Evolutionary conservation across 371 early-diverging fungal genomes (phyloP).

Genomic region (Parasitella parasitica): DNA sequence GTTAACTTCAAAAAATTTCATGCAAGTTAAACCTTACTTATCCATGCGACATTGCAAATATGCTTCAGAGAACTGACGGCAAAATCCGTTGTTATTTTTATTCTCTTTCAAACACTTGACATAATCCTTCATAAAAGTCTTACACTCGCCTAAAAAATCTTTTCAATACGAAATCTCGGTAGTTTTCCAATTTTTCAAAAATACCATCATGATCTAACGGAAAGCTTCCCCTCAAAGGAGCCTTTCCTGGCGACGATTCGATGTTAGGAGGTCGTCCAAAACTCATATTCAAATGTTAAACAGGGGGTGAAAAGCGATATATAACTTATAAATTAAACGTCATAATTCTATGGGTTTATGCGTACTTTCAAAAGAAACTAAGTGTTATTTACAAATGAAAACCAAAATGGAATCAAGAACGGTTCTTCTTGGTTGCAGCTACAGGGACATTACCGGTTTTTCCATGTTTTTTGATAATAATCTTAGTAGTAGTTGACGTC

Average conservation of each 20-base stretch:
- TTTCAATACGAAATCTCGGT: not conserved
- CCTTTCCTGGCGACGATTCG: constrained; percentile 59
- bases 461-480: not conserved
- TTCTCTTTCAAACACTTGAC: constrained; percentile 71
- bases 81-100: constrained; percentile 64
- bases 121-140: constrained; percentile 68
- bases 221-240: constrained; percentile 80
- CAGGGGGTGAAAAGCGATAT: not conserved
- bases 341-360: too few species aligned
- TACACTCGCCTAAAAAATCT: constrained; percentile 66
- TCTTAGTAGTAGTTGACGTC: not conserved
- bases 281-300: constrained; percentile 45
- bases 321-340: not conserved
- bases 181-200: not conserved
- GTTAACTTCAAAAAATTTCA: not conserved
- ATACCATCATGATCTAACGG: constrained; percentile 78
- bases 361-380: too few species aligned
- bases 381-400: not conserved
- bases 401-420: not conserved
- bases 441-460: too few species aligned
- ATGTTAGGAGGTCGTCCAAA: constrained; percentile 66
- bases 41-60: constrained; percentile 87
- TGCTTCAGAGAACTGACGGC: constrained; percentile 67
- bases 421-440: not conserved
- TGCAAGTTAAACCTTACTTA: constrained; percentile 41